These are phyloP conservation scores for Trametes cingulata DNA, from an alignment of 768 basidiomycete species.

Conservation along the genomic window DNA sequence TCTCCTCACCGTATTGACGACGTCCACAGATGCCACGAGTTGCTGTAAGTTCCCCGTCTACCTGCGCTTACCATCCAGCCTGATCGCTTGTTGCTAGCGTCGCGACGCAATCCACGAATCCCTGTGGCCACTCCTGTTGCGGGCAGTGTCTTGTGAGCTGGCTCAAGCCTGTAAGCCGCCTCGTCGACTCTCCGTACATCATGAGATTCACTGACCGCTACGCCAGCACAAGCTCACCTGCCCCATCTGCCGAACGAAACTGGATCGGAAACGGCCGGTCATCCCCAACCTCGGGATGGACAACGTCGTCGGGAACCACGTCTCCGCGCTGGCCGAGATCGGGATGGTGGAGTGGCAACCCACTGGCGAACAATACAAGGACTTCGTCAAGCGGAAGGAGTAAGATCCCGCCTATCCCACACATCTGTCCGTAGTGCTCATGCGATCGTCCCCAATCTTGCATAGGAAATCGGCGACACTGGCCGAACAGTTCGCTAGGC, in stretches of 20 bases:
- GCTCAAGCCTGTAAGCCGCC: constrained; percentile 42
- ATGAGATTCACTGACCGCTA: neutral
- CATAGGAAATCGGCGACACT: neutral
- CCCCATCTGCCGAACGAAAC: constrained; percentile 56
- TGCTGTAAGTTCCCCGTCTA: constrained; percentile 50
- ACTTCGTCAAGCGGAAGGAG: constrained; percentile 59
- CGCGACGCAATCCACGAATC: constrained; percentile 61
- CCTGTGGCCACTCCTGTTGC: constrained; percentile 76
- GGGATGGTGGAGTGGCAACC: constrained; percentile 55
- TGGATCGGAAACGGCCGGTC: constrained; percentile 46
- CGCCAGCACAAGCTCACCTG: constrained; percentile 44
- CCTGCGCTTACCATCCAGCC: neutral
- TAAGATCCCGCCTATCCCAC: constrained; percentile 33
- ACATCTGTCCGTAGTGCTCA: neutral
- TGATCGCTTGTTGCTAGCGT: constrained; percentile 43
- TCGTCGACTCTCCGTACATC: neutral
- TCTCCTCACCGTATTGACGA: neutral
- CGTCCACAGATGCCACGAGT: constrained; percentile 61
- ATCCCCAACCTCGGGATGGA: constrained; percentile 64
- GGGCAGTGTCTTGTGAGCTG: constrained; percentile 67
- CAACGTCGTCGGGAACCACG: constrained; percentile 58
- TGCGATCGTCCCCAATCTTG: neutral
- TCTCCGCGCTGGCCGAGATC: constrained; percentile 46
- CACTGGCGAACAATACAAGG: constrained; percentile 46
- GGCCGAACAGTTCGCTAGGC: neutral